Evolutionary conservation across 2,329 filamentous ascomycete genomes (phyloP).

Genomic region (Purpureocillium takamizusanense): DNA sequence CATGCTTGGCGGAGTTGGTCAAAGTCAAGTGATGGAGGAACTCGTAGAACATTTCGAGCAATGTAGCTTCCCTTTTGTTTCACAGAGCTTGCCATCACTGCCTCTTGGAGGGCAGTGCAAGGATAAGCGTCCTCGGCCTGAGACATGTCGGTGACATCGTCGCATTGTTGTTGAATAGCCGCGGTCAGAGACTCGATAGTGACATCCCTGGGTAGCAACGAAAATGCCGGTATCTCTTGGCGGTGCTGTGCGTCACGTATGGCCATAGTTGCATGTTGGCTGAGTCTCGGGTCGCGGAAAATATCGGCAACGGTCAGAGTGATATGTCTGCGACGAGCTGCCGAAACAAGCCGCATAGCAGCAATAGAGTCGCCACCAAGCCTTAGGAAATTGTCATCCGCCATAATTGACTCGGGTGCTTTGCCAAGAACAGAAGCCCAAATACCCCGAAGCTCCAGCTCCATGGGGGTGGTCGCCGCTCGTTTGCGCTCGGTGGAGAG

Average conservation of each 20-base stretch:
- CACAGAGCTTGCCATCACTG: constrained; percentile 23
- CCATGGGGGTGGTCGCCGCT: not conserved
- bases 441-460: constrained; percentile 4
- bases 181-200: not conserved
- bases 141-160: not conserved
- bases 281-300: constrained; percentile 2
- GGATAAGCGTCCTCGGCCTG: constrained; percentile 24
- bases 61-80: constrained; percentile 23
- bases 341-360: constrained; percentile 7
- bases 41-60: constrained; percentile 15
- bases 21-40: constrained; percentile 12
- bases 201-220: not conserved
- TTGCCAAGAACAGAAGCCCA: constrained; percentile 9
- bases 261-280: not conserved
- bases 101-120: constrained; percentile 28
- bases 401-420: constrained; percentile 5
- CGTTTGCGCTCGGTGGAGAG: not conserved
- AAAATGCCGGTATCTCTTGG: not conserved
- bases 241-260: not conserved
- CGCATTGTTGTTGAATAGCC: not conserved
- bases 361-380: constrained; percentile 26
- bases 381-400: constrained; percentile 8
- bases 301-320: constrained; percentile 12
- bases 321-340: constrained; percentile 1
- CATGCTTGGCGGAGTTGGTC: constrained; percentile 18